Conservation (phyloP, 2,329 filamentous ascomycete genomes). For the Colletotrichum sp. region DNA sequence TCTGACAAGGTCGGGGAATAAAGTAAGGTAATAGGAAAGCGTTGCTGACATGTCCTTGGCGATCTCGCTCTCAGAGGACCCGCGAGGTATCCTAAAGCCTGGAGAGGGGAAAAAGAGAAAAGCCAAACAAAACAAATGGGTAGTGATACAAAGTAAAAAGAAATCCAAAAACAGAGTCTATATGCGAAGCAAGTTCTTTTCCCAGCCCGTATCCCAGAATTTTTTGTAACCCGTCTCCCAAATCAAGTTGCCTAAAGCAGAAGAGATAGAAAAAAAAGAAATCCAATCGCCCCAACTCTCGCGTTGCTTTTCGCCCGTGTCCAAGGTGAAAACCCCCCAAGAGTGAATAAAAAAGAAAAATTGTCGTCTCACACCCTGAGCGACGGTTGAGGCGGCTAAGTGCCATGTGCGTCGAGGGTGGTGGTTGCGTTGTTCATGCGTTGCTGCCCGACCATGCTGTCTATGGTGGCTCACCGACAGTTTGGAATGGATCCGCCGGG, state of each 20-base stretch:
- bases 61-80: neutral
- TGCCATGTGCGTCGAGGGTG: slow-evolving; percentile 19
- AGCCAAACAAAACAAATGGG: neutral
- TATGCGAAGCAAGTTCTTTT: slow-evolving; percentile 25
- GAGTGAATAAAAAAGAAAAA: neutral
- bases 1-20: slow-evolving; percentile 7
- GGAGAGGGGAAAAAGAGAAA: neutral
- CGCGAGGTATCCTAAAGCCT: slow-evolving; percentile 7
- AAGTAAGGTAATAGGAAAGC: slow-evolving; percentile 11
- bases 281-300: slow-evolving; percentile 1
- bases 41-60: slow-evolving; percentile 20
- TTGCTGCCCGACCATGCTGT: slow-evolving; percentile 20
- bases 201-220: slow-evolving; percentile 17
- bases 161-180: slow-evolving; percentile 16
- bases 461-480: slow-evolving; percentile 15
- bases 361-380: slow-evolving; percentile 9
- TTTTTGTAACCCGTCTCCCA: slow-evolving; percentile 22
- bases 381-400: slow-evolving; percentile 16
- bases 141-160: slow-evolving; percentile 4
- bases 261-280: neutral
- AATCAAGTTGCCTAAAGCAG: neutral
- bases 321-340: neutral
- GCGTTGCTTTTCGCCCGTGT: slow-evolving; percentile 12
- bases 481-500: slow-evolving; percentile 22
- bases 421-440: slow-evolving; percentile 22